phyloP scores from a whole-genome alignment of 2,329 filamentous ascomycete genomes.

The Diaporthe sp. region DNA sequence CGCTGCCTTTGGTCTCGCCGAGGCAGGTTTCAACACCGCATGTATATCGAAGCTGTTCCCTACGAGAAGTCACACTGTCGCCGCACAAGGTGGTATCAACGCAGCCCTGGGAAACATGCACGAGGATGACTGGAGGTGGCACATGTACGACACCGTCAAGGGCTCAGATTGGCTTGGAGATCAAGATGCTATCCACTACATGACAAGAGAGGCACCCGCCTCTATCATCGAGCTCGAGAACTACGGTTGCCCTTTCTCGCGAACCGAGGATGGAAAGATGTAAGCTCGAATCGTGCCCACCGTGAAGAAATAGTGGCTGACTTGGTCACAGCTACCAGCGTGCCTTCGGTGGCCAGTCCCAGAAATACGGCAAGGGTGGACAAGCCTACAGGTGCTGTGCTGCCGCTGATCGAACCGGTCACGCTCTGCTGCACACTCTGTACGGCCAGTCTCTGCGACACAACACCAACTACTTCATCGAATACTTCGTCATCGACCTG shows the following conservation, averaged over 20 bases:
- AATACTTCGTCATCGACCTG: constrained; percentile 96
- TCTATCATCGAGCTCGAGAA: constrained; percentile 96
- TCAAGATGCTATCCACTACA: constrained; percentile 98
- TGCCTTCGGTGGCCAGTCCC: constrained; percentile 97
- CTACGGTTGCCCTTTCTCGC: constrained; percentile 96
- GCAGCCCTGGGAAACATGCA: constrained; percentile 95
- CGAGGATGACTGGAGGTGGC: constrained; percentile 98
- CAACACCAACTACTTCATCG: constrained; percentile 99
- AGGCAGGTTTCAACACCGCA: constrained; percentile 90
- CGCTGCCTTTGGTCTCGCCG: constrained; percentile 86
- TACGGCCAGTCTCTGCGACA: constrained; percentile 97
- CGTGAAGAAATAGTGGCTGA: constrained; percentile 40
- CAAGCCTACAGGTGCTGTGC: constrained; percentile 98
- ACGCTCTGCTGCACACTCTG: constrained; percentile 97
- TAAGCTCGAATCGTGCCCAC: constrained; percentile 55
- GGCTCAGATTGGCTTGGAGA: constrained; percentile 98
- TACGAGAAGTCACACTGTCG: constrained; percentile 87
- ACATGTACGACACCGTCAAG: constrained; percentile 99
- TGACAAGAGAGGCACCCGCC: constrained; percentile 93
- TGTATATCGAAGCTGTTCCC: constrained; percentile 91
- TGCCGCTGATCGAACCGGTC: constrained; percentile 95
- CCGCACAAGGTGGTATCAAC: constrained; percentile 87
- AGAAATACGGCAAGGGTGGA: constrained; percentile 94
- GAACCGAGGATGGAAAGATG: constrained; percentile 97
- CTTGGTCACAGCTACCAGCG: constrained; percentile 81